These are phyloP conservation scores for Pythium dissimile DNA, from an alignment of 352 stramenopile species.

Conservation along the genomic window DNA sequence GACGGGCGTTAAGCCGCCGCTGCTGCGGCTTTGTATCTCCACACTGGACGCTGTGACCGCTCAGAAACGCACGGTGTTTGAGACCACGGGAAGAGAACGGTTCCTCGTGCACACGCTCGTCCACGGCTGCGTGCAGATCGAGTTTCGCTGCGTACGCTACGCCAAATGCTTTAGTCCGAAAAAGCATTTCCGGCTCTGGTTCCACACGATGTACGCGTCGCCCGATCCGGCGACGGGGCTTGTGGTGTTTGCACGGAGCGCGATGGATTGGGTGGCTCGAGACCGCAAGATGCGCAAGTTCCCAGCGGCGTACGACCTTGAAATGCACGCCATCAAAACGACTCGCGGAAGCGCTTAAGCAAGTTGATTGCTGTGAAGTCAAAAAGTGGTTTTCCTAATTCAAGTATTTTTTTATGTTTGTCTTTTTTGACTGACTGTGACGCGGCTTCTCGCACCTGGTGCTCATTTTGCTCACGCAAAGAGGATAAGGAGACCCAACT, in stretches of 20 bases:
- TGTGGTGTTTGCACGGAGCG: constrained; percentile 12
- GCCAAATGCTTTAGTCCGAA: constrained; percentile 24
- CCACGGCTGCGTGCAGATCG: constrained; percentile 49
- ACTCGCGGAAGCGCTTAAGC: neutral
- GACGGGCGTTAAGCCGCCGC: constrained; percentile 30
- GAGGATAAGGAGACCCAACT: too few relatives aligned
- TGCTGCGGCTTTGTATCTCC: constrained; percentile 51
- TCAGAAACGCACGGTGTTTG: constrained; percentile 32
- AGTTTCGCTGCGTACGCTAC: constrained; percentile 44
- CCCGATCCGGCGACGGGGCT: constrained; percentile 19
- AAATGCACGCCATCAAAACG: constrained; percentile 40
- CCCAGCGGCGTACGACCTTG: constrained; percentile 60
- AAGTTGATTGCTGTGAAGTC: too few relatives aligned
- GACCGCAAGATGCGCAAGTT: constrained; percentile 62
- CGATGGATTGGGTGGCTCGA: constrained; percentile 53
- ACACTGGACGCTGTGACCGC: constrained; percentile 12
- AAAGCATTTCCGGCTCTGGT: constrained; percentile 79
- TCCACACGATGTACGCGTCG: constrained; percentile 53
- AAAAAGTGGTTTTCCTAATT: too few relatives aligned
- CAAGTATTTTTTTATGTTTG: too few relatives aligned
- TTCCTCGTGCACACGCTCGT: constrained; percentile 47
- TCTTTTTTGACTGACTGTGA: too few relatives aligned
- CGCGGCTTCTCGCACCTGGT: too few relatives aligned
- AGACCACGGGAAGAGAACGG: constrained; percentile 44
- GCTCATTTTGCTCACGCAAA: too few relatives aligned